phyloP scores from a whole-genome alignment of 306 rosid species.

The Malus fusca region DNA sequence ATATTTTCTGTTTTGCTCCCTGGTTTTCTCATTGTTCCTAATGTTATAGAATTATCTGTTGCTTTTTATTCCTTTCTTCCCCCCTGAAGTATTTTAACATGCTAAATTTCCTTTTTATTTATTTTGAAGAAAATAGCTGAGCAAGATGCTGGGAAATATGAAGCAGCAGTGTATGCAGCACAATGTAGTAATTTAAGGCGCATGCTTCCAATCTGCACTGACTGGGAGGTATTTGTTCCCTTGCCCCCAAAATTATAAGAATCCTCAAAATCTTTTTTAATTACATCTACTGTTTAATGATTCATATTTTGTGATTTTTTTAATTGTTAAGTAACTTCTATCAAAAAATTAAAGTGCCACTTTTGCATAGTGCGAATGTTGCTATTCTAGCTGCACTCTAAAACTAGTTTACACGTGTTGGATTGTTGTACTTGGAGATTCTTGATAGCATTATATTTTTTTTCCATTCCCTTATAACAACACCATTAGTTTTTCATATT shows the following conservation, averaged over 20 bases:
- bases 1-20: background rate
- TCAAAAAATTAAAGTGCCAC: background rate
- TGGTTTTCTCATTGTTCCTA: constrained; percentile 1
- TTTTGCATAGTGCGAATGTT: background rate
- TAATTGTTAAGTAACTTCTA: background rate
- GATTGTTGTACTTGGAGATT: background rate
- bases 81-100: background rate
- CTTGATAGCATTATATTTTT: background rate
- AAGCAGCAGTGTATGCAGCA: constrained; percentile 87
- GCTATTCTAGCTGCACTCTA: background rate
- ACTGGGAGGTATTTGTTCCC: constrained; percentile 75
- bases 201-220: constrained; percentile 88
- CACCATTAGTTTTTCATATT: constrained; percentile 16
- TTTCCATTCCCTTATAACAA: background rate
- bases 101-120: constrained; percentile 9
- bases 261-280: background rate
- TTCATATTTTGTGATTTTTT: background rate
- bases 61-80: background rate
- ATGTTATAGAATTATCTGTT: background rate
- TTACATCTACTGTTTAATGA: background rate
- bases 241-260: background rate
- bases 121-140: constrained; percentile 78
- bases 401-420: background rate
- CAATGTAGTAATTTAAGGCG: constrained; percentile 82
- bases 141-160: constrained; percentile 84